Conservation (phyloP, 495 filamentous ascomycete species). For the Penicillium canariense region DNA sequence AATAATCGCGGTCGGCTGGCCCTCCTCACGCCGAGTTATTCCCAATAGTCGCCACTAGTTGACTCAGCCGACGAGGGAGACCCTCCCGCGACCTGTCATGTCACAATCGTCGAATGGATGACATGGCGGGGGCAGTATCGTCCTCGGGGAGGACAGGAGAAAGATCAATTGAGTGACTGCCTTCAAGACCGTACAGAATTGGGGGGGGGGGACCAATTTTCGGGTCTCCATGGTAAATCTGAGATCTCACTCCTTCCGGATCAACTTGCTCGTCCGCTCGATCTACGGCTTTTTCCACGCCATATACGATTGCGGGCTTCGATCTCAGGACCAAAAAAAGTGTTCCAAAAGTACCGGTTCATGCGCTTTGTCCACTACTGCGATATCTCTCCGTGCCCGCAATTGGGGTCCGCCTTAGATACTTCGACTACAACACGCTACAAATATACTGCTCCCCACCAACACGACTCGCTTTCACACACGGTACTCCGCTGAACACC, state of each 20-base stretch:
- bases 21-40: constrained; percentile 20
- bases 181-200: not conserved
- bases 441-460: constrained; percentile 7
- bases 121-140: constrained; percentile 10
- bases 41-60: constrained; percentile 20
- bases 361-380: constrained; percentile 17
- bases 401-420: constrained; percentile 7
- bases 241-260: not conserved
- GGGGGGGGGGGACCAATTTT: not conserved
- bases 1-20: constrained; percentile 4
- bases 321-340: constrained; percentile 10
- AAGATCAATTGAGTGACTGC: not conserved
- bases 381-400: constrained; percentile 11
- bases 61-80: constrained; percentile 10
- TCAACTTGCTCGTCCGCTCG: not conserved
- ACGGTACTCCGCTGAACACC: not conserved
- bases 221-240: not conserved
- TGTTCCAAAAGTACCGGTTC: constrained; percentile 22
- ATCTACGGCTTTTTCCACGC: constrained; percentile 1
- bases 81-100: constrained; percentile 27
- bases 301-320: not conserved
- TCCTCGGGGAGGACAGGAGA: not conserved
- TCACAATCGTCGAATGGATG: constrained; percentile 17
- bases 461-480: not conserved
- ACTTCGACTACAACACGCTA: constrained; percentile 16